A percentile compares a stretch with the other conserved stretches of the same genome.
phyloP scores from a whole-genome alignment of 1,139 yeast genomes.

The Pichia sp. region DNA sequence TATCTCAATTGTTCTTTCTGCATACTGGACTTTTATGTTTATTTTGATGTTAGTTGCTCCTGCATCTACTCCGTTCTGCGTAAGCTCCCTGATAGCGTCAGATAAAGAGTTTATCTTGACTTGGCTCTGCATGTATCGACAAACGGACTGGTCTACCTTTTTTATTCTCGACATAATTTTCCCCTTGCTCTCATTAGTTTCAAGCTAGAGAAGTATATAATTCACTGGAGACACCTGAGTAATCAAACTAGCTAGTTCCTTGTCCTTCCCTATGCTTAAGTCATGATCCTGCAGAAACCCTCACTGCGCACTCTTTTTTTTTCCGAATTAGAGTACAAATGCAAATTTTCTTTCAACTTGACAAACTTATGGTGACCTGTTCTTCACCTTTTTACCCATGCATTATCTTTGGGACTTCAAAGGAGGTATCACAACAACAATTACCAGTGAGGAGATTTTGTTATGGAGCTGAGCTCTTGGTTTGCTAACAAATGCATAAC shows the following conservation, averaged over 20 bases:
- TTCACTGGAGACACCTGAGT: not conserved
- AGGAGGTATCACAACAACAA: no score
- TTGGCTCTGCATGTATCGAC: conserved; percentile 14
- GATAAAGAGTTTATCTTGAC: conserved; percentile 6
- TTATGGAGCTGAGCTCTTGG: no score
- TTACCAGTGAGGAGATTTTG: no score
- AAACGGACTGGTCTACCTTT: not conserved
- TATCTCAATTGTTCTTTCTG: conserved; percentile 39
- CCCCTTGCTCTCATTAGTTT: not conserved
- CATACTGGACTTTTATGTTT: conserved; percentile 47
- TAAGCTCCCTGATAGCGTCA: conserved; percentile 61
- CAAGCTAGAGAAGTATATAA: not conserved
- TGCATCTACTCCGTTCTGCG: conserved; percentile 82
- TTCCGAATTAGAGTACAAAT: not conserved
- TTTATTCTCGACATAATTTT: conserved; percentile 4
- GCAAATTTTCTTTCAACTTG: not conserved
- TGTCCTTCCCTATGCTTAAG: not conserved
- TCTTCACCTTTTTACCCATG: no score
- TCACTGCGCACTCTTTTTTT: not conserved
- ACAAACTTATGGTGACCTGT: no score
- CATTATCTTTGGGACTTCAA: no score
- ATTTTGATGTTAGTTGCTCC: conserved; percentile 55
- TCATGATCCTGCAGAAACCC: not conserved
- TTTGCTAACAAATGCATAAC: not conserved
- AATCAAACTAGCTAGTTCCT: not conserved